Conservation (phyloP, 2,329 filamentous ascomycete species). For the Fusarium concolor region DNA sequence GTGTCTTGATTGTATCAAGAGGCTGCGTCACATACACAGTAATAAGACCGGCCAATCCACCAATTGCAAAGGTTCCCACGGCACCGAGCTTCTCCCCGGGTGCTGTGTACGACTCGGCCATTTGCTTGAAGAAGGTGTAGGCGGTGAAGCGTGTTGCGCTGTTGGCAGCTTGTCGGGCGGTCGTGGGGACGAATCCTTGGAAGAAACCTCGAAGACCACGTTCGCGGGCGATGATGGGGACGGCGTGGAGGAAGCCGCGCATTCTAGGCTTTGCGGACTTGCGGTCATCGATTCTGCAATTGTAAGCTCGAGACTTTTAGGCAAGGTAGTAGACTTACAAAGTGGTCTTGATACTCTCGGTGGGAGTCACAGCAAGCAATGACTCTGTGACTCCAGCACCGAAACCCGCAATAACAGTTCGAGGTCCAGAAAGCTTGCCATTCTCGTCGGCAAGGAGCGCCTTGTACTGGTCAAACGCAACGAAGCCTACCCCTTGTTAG, state of each 20-base stretch:
- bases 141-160: conserved; percentile 90
- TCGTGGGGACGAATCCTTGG: conserved; percentile 95
- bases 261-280: conserved; percentile 88
- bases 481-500: conserved; percentile 66
- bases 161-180: conserved; percentile 93
- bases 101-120: conserved; percentile 90
- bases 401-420: conserved; percentile 93
- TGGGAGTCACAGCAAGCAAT: conserved; percentile 91
- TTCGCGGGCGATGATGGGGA: conserved; percentile 86
- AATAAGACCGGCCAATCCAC: conserved; percentile 87
- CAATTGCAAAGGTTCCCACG: conserved; percentile 89
- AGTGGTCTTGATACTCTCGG: conserved; percentile 98
- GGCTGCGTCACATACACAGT: conserved; percentile 84
- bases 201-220: conserved; percentile 93
- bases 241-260: conserved; percentile 91
- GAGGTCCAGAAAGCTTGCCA: conserved; percentile 89
- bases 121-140: conserved; percentile 90
- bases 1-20: conserved; percentile 94
- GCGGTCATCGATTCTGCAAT: conserved; percentile 85
- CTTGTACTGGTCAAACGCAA: conserved; percentile 97
- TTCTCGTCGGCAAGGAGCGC: conserved; percentile 81
- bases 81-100: conserved; percentile 95
- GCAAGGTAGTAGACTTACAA: conserved; percentile 62
- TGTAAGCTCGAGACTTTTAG: neutral
- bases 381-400: conserved; percentile 96